phyloP scores from a whole-genome alignment of 768 basidiomycete genomes.

The Boletus subparvulus region DNA sequence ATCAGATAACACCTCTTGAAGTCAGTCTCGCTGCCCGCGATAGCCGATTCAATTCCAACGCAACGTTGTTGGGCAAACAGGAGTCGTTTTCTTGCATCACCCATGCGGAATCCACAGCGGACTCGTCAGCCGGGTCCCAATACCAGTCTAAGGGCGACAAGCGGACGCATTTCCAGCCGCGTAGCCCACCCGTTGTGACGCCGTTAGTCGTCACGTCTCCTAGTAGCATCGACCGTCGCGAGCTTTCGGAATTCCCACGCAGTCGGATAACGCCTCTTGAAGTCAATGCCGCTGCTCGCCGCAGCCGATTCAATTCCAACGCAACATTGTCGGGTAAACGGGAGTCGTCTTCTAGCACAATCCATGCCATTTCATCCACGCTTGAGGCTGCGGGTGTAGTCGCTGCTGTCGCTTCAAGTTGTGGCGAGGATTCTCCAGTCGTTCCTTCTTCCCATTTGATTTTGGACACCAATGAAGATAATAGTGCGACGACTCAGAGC shows the following conservation, averaged over 20 bases:
- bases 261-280: neutral
- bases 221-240: neutral
- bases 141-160: neutral
- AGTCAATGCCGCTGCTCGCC: neutral
- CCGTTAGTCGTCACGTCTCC: slow-evolving; percentile 9
- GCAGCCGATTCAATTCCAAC: neutral
- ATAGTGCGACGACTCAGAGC: neutral
- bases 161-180: neutral
- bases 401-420: neutral
- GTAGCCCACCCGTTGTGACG: neutral
- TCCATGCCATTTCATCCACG: neutral
- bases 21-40: neutral
- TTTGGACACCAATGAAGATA: neutral
- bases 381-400: neutral
- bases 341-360: neutral
- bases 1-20: neutral
- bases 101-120: neutral
- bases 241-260: neutral
- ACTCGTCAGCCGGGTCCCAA: neutral
- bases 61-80: neutral
- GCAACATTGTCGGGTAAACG: neutral
- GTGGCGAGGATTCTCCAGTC: neutral
- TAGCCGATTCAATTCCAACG: neutral
- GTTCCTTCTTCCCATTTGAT: neutral
- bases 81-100: neutral